Percentiles rank a stretch among this genome's conserved stretches.
These are phyloP conservation scores for Lathyrus sativus DNA, from an alignment of 306 rosid genomes.

Conservation along the genomic window DNA sequence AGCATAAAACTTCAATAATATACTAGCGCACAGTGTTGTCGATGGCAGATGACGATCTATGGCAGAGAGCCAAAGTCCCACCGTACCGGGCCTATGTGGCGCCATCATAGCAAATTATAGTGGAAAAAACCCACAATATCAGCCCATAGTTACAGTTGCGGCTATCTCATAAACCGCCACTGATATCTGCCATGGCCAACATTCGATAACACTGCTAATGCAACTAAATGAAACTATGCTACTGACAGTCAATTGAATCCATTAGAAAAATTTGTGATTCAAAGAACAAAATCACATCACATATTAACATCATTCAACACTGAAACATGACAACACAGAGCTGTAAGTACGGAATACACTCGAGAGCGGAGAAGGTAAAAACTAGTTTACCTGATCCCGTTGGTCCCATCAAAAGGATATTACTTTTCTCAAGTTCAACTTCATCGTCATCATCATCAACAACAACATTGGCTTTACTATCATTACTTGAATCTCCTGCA, in stretches of 20 bases:
- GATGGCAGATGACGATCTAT: no score
- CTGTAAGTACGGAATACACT: background rate
- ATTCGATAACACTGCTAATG: background rate
- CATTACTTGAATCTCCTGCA: conserved; percentile 63
- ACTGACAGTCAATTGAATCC: background rate
- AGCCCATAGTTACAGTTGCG: no score
- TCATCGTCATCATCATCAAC: conserved; percentile 56
- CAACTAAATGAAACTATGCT: conserved; percentile 13
- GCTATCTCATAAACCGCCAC: no score
- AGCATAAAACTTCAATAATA: conserved; percentile 1
- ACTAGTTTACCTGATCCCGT: conserved; percentile 90
- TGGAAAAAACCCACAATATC: no score
- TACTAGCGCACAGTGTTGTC: background rate
- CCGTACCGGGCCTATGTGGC: no score
- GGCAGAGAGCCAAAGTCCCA: no score
- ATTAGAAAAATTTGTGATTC: conserved; percentile 8
- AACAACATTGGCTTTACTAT: conserved; percentile 45
- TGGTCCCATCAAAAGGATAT: conserved; percentile 97
- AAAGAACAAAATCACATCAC: conserved; percentile 15
- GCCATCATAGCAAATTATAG: no score
- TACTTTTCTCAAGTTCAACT: conserved; percentile 97
- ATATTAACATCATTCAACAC: conserved; percentile 6
- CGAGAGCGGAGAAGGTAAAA: conserved; percentile 23
- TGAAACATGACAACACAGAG: conserved; percentile 11
- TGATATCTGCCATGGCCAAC: no score